Evolutionary conservation across 2,329 filamentous ascomycete genomes (phyloP).

Genomic region (Diaporthe sp.): DNA sequence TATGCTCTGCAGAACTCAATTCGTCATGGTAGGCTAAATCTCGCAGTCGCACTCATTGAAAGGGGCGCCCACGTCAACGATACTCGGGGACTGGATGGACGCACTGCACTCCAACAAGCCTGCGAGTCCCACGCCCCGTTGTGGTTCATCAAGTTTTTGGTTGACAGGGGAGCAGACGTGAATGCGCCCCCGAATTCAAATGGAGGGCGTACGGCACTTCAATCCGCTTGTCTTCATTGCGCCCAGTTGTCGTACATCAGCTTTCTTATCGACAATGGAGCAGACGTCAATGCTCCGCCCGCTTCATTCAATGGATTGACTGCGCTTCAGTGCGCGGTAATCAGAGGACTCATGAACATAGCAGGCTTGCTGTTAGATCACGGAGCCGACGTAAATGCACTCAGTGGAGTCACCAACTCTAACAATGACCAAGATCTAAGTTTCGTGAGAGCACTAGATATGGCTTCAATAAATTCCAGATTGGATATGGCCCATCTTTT

Average conservation of each 20-base stretch:
- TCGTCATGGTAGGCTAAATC: neutral
- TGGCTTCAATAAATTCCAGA: neutral
- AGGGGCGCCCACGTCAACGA: neutral
- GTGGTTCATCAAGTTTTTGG: neutral
- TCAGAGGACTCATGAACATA: neutral
- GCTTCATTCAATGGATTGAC: neutral
- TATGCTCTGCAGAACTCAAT: neutral
- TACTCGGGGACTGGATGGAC: neutral
- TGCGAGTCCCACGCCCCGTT: neutral
- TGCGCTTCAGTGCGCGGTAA: neutral
- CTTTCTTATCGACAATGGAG: neutral
- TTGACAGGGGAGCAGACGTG: neutral
- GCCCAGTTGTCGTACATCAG: neutral
- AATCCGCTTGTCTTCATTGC: neutral
- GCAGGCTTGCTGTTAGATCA: neutral
- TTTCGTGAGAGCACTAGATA: neutral
- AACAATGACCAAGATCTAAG: too few relatives aligned
- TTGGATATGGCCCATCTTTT: neutral
- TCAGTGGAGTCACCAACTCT: too few relatives aligned
- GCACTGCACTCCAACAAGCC: neutral
- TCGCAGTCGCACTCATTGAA: neutral
- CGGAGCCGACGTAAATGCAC: neutral
- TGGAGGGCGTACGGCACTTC: neutral
- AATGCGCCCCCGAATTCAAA: neutral
- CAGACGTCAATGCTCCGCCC: conserved; percentile 5